A percentile compares a stretch with the other conserved stretches of the same genome.
Evolutionary conservation across 352 stramenopile genomes (phyloP).

Genomic region (Phytophthora tentaculata): DNA sequence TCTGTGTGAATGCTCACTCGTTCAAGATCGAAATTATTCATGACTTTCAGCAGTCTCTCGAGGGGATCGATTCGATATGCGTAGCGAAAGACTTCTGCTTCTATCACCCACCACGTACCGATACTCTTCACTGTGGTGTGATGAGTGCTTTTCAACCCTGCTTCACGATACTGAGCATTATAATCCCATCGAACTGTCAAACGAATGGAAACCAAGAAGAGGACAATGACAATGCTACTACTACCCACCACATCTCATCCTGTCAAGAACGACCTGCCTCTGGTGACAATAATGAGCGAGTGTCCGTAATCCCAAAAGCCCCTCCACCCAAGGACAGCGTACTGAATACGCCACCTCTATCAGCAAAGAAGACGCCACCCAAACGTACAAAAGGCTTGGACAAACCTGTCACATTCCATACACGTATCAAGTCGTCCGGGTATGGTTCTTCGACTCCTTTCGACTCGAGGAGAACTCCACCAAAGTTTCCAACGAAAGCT

Average conservation of each 20-base stretch:
- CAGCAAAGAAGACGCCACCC: slow-evolving; percentile 33
- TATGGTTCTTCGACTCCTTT: slow-evolving; percentile 59
- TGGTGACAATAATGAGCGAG: slow-evolving; percentile 19
- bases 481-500: slow-evolving; percentile 13
- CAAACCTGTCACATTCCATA: slow-evolving; percentile 85
- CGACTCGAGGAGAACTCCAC: slow-evolving; percentile 31
- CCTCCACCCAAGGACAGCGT: slow-evolving; percentile 61
- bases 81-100: slow-evolving; percentile 71
- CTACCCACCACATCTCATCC: background rate
- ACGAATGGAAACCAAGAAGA: slow-evolving; percentile 30
- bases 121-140: slow-evolving; percentile 47
- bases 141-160: slow-evolving; percentile 74
- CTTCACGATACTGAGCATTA: slow-evolving; percentile 47
- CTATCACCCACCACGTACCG: slow-evolving; percentile 22
- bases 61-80: slow-evolving; percentile 34
- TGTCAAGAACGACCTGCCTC: background rate
- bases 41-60: slow-evolving; percentile 50
- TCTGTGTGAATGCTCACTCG: slow-evolving; percentile 74
- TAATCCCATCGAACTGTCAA: background rate
- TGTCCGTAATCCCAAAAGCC: slow-evolving; percentile 58
- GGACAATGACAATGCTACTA: background rate
- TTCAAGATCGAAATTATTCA: slow-evolving; percentile 63
- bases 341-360: slow-evolving; percentile 57
- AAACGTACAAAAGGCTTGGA: slow-evolving; percentile 47
- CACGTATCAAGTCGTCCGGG: slow-evolving; percentile 80